Percentiles rank a stretch among this genome's conserved stretches.
phyloP scores from a whole-genome alignment of 345 rosid species.

The Clarkia xantiana region DNA sequence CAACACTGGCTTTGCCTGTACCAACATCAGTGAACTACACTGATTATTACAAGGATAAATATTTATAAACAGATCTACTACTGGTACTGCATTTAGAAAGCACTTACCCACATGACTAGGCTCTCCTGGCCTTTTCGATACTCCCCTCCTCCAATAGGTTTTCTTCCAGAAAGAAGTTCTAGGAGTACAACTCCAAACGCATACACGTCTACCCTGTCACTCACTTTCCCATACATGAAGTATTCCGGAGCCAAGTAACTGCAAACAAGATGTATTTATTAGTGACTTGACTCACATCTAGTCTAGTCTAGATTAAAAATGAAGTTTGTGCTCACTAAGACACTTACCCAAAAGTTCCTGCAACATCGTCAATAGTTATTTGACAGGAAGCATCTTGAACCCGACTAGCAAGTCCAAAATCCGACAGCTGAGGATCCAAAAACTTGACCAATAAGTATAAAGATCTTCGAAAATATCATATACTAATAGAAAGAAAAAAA shows the following conservation, averaged over 20 bases:
- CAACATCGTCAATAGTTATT: conserved; percentile 42
- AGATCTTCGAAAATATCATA: background rate
- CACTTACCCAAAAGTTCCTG: conserved; percentile 86
- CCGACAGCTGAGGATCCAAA: conserved; percentile 58
- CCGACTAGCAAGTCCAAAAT: conserved; percentile 84
- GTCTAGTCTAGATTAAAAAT: background rate
- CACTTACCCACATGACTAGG: conserved; percentile 91
- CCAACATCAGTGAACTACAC: background rate
- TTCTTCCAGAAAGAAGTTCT: conserved; percentile 84
- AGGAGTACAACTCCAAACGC: conserved; percentile 90
- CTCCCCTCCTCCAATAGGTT: conserved; percentile 44
- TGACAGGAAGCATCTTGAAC: conserved; percentile 35
- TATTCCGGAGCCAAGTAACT: conserved; percentile 98
- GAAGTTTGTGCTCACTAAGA: too few relatives aligned
- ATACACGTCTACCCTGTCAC: conserved; percentile 85
- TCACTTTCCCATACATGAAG: conserved; percentile 84
- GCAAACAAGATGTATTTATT: conserved; percentile 12
- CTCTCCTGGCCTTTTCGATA: conserved; percentile 63
- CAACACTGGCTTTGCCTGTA: conserved; percentile 75
- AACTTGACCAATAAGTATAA: conserved; percentile 8
- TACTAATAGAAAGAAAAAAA: background rate
- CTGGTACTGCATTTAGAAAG: background rate
- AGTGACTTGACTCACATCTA: background rate
- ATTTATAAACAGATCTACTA: too few relatives aligned
- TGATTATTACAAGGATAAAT: too few relatives aligned